phyloP scores from a whole-genome alignment of 352 stramenopile species.

The Phytophthora foliorum region DNA sequence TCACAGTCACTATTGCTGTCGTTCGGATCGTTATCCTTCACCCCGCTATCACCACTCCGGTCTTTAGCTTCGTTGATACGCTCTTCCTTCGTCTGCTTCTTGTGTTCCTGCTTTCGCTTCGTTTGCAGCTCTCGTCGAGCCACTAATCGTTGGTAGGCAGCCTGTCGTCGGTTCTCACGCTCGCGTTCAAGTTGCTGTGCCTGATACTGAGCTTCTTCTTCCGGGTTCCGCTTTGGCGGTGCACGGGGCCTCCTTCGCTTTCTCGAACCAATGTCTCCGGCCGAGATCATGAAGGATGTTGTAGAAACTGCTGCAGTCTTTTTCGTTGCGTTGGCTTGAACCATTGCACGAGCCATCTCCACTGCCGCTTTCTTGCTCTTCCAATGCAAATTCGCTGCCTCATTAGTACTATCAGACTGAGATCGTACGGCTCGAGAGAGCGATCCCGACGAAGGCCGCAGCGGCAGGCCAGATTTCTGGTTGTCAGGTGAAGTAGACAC shows the following conservation, averaged over 20 bases:
- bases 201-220: constrained; percentile 38
- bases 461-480: not conserved
- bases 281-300: constrained; percentile 58
- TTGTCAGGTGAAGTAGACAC: not conserved
- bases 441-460: not conserved
- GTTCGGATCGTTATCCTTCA: not conserved
- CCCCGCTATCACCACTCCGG: not conserved
- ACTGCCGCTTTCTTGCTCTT: constrained; percentile 48
- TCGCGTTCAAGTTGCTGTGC: constrained; percentile 48
- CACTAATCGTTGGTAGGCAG: constrained; percentile 68
- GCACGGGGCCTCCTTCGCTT: constrained; percentile 36
- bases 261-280: constrained; percentile 39
- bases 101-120: constrained; percentile 49
- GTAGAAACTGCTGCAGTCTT: constrained; percentile 1
- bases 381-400: constrained; percentile 15
- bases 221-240: constrained; percentile 40
- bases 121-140: constrained; percentile 65
- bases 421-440: not conserved
- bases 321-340: constrained; percentile 37
- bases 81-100: constrained; percentile 29
- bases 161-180: constrained; percentile 56
- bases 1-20: constrained; percentile 38
- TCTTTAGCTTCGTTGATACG: not conserved
- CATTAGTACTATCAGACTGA: not conserved
- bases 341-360: constrained; percentile 44